Base-by-base conservation (phyloP, 2,329 filamentous ascomycete species). In the Ustulina deusta region DNA sequence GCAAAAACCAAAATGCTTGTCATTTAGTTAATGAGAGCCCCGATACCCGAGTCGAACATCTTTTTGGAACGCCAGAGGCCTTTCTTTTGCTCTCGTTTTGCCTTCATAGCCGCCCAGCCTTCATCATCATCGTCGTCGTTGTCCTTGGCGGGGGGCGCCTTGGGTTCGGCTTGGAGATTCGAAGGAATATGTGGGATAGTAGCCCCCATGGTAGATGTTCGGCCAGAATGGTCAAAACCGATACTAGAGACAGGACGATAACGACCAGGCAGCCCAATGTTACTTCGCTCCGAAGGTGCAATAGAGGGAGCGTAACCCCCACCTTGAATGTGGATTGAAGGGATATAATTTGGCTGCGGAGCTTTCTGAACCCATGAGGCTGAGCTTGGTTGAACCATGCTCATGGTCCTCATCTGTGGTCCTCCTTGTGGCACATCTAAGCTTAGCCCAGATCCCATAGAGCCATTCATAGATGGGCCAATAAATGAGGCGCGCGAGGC, bases 271-370 rank as follows among this genome's bases (percentile, higher is more conserved):
- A 97, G 86, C 17, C 96, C 96, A 69, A 97, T 84, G 78, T 97
- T 98, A 84, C 94, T 98, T 69, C 96, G 91, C 82, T 98, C 96
- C 5, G 93, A 97, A 0, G 96, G 96, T 2, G 96, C 95, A 72
- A 99, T 97, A 0, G 95, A 98, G 0, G 94, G 90, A 0, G 94
- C 87, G 80, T 98, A 98, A 9, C 88, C 89, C 59, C 80, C 79
- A 54, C 82, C 87, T 79, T 81, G 83, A 61, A 79, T 73, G 63
- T 79, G 80, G 58, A 87, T 83, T 13, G 86, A 87, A 3, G 85
- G 85, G 17, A 85, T 79, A 72, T 84, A 87, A 6, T 81, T 79
- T 20, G 78, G 72, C 3, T 79, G 81, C 49, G 73, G 78, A 40
- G 80, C 76, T 64, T 84, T 84, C 63, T 86, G 85, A 52, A 89